These are phyloP conservation scores for Curvularia verruculosa DNA, from an alignment of 2,329 filamentous ascomycete species.

Conservation along the genomic window DNA sequence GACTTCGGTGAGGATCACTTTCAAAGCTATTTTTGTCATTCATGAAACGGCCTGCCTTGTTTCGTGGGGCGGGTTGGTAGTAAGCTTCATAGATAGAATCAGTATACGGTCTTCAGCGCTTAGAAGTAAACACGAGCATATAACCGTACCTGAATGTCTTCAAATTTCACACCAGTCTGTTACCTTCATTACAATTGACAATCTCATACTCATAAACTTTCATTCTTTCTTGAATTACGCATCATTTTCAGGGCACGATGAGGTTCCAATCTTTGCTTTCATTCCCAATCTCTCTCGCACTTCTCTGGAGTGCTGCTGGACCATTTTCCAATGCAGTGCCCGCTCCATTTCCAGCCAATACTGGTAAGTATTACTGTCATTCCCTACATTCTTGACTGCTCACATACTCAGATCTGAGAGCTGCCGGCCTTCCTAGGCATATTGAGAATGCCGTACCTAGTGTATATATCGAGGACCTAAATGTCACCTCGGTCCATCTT, in stretches of 20 bases:
- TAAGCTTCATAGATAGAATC: constrained; percentile 1
- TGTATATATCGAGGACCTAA: not conserved
- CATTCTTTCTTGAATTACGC: not conserved
- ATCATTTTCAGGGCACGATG: not conserved
- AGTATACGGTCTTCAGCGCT: not conserved
- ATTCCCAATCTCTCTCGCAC: not conserved
- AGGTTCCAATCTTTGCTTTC: not conserved
- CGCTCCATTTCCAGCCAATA: not conserved
- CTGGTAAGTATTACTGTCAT: not conserved
- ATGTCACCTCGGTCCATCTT: not conserved
- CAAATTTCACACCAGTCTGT: not conserved
- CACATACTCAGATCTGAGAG: not conserved
- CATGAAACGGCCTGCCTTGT: not conserved
- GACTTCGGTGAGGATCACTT: not conserved
- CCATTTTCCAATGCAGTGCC: not conserved
- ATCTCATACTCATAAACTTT: not conserved
- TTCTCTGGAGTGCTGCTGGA: not conserved
- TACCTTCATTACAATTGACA: not conserved
- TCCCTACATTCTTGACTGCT: not conserved
- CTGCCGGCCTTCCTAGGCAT: not conserved
- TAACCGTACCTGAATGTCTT: not conserved
- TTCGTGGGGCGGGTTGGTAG: not conserved
- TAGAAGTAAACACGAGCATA: not conserved
- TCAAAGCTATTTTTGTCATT: not conserved
- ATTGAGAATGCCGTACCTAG: not conserved